phyloP scores from a whole-genome alignment of 2,329 filamentous ascomycete genomes.

The Pseudogymnoascus sp. region DNA sequence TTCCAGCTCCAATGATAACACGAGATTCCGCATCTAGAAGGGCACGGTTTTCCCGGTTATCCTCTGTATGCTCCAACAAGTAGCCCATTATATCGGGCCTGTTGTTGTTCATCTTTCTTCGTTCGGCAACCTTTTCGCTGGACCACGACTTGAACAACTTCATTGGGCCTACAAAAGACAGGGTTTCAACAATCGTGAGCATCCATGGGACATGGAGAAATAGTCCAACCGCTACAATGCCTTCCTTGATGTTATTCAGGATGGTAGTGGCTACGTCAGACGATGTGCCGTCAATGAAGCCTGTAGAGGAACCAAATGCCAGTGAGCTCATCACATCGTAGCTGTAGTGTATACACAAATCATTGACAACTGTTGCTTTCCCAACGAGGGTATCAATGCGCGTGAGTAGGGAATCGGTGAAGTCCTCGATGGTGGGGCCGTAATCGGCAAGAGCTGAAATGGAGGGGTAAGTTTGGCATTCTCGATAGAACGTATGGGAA shows the following conservation, averaged over 20 bases:
- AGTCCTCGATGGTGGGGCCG: conserved; percentile 17
- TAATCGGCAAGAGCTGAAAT: conserved; percentile 17
- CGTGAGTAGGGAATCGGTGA: conserved; percentile 15
- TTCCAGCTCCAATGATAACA: conserved; percentile 17
- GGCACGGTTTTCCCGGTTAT: neutral
- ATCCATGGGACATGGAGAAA: conserved; percentile 17
- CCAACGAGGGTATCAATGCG: conserved; percentile 14
- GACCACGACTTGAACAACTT: conserved; percentile 14
- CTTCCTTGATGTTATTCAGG: conserved; percentile 12
- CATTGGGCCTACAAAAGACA: conserved; percentile 16
- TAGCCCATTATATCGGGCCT: conserved; percentile 15
- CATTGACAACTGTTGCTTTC: conserved; percentile 16
- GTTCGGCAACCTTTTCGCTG: conserved; percentile 13
- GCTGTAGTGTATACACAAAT: conserved; percentile 20
- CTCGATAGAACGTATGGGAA: neutral
- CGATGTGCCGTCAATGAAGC: conserved; percentile 13
- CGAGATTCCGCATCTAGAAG: conserved; percentile 13
- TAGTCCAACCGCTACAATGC: conserved; percentile 11
- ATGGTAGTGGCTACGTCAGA: conserved; percentile 10
- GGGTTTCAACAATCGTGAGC: conserved; percentile 12
- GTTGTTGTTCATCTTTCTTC: conserved; percentile 9
- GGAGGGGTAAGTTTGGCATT: neutral
- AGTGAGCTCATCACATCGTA: conserved; percentile 26
- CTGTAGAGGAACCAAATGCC: conserved; percentile 16
- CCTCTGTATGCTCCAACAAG: conserved; percentile 9